Percentiles rank a stretch among this genome's conserved stretches.
These are phyloP conservation scores for Ogataea pilisensis DNA, from an alignment of 805 yeast genomes.

Conservation along the genomic window DNA sequence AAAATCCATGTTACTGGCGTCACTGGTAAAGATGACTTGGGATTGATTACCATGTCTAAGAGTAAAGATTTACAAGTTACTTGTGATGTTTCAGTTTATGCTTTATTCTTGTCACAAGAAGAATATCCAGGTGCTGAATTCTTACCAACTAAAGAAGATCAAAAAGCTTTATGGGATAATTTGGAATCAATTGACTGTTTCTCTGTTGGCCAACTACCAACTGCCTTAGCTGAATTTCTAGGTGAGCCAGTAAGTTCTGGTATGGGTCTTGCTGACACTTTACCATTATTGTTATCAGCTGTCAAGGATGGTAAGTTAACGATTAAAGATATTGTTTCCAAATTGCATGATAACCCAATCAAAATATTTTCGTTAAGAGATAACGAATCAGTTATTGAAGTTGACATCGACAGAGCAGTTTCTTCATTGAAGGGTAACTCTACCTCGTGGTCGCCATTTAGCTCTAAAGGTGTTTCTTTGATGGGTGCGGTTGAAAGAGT, in stretches of 20 bases:
- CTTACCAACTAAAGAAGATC: conserved; percentile 80
- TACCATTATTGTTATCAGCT: conserved; percentile 80
- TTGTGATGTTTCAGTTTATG: conserved; percentile 80
- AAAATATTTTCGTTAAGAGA: conserved; percentile 78
- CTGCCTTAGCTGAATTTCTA: conserved; percentile 60
- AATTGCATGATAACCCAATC: conserved; percentile 79
- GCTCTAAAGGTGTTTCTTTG: conserved; percentile 40
- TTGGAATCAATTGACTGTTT: conserved; percentile 76
- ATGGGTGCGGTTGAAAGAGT: conserved; percentile 90
- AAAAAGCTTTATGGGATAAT: conserved; percentile 75
- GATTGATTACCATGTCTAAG: conserved; percentile 80
- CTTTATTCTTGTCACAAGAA: conserved; percentile 71
- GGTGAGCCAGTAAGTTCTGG: conserved; percentile 64
- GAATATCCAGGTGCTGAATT: conserved; percentile 67
- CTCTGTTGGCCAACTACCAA: conserved; percentile 79
- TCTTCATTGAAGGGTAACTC: conserved; percentile 36
- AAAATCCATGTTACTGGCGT: conserved; percentile 88
- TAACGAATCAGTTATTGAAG: conserved; percentile 74
- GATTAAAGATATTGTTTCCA: conserved; percentile 62
- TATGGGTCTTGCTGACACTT: conserved; percentile 71
- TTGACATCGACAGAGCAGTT: conserved; percentile 71
- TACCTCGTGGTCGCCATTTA: conserved; percentile 53
- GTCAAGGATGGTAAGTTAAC: conserved; percentile 71
- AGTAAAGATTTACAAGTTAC: conserved; percentile 78
- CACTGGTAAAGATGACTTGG: conserved; percentile 73